Percentiles rank a stretch among this genome's conserved stretches.
Evolutionary conservation across 2,329 filamentous ascomycete genomes (phyloP).

Genomic region (Alternaria conjuncta): DNA sequence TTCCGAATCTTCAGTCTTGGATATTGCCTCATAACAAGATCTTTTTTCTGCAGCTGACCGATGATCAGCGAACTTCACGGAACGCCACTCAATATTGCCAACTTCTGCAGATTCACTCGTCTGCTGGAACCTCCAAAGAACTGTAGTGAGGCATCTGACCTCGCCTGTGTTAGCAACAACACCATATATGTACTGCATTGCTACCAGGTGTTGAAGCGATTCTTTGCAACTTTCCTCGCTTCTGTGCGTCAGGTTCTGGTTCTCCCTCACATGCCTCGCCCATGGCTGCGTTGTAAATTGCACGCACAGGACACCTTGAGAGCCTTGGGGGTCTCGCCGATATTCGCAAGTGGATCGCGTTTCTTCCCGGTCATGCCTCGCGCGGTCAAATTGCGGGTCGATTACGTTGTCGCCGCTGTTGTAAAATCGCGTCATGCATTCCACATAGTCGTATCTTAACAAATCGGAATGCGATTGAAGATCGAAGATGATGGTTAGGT

Average conservation of each 20-base stretch:
- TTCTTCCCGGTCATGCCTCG: conserved; percentile 27
- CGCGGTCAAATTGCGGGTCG: conserved; percentile 31
- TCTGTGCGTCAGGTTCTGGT: conserved; percentile 28
- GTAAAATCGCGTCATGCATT: conserved; percentile 46
- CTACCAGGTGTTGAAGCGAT: conserved; percentile 47
- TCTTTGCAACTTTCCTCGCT: conserved; percentile 37
- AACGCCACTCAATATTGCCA: conserved; percentile 46
- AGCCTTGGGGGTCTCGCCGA: conserved; percentile 16
- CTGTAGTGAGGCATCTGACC: conserved; percentile 39
- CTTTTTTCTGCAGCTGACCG: conserved; percentile 11
- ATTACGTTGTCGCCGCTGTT: conserved; percentile 32
- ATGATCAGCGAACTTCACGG: conserved; percentile 29
- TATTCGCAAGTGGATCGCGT: conserved; percentile 32
- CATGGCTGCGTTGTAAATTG: conserved; percentile 52
- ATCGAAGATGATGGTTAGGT: conserved; percentile 42
- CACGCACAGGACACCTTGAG: conserved; percentile 34
- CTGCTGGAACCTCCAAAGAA: conserved; percentile 50
- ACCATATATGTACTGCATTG: conserved; percentile 52
- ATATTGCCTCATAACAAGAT: conserved; percentile 23
- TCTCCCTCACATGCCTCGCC: conserved; percentile 50
- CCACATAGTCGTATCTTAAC: conserved; percentile 34
- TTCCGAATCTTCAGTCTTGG: conserved; percentile 15
- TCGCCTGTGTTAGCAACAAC: conserved; percentile 31
- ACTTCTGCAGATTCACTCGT: conserved; percentile 30
- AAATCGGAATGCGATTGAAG: conserved; percentile 45